A percentile compares a stretch with the other conserved stretches of the same genome.
Evolutionary conservation across 1,139 yeast species (phyloP).

Genomic region (Debaryomyces sp.): DNA sequence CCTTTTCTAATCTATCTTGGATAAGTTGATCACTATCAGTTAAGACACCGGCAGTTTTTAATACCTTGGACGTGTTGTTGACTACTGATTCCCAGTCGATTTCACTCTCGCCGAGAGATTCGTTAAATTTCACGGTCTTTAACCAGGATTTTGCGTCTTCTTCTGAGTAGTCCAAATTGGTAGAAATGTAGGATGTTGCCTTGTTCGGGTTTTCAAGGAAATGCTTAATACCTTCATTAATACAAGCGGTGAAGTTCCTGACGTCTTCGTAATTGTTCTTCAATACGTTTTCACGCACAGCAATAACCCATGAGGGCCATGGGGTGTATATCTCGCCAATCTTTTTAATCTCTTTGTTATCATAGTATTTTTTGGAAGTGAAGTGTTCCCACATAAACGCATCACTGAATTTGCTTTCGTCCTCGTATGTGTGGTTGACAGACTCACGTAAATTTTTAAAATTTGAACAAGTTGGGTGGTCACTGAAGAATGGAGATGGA

Average conservation of each 20-base stretch:
- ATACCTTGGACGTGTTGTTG: slow-evolving; percentile 57
- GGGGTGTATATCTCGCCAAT: slow-evolving; percentile 92
- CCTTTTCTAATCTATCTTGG: slow-evolving; percentile 30
- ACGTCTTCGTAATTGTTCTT: slow-evolving; percentile 30
- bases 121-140: slow-evolving; percentile 68
- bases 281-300: slow-evolving; percentile 45
- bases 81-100: slow-evolving; percentile 57
- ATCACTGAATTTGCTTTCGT: slow-evolving; percentile 55
- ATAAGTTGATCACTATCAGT: slow-evolving; percentile 37
- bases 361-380: slow-evolving; percentile 85
- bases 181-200: slow-evolving; percentile 64
- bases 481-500: slow-evolving; percentile 46
- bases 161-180: slow-evolving; percentile 70
- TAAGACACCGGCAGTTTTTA: slow-evolving; percentile 63
- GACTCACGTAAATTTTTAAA: slow-evolving; percentile 79
- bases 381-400: slow-evolving; percentile 97
- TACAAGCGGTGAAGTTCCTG: slow-evolving; percentile 49
- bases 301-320: slow-evolving; percentile 94
- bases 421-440: slow-evolving; percentile 57
- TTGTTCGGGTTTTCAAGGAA: slow-evolving; percentile 64
- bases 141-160: slow-evolving; percentile 84
- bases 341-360: slow-evolving; percentile 72
- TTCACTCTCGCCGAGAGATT: slow-evolving; percentile 39
- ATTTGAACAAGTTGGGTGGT: slow-evolving; percentile 62
- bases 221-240: slow-evolving; percentile 68